phyloP scores from a whole-genome alignment of 1,284 basidiomycete genomes.

The Malassezia psittaci region DNA sequence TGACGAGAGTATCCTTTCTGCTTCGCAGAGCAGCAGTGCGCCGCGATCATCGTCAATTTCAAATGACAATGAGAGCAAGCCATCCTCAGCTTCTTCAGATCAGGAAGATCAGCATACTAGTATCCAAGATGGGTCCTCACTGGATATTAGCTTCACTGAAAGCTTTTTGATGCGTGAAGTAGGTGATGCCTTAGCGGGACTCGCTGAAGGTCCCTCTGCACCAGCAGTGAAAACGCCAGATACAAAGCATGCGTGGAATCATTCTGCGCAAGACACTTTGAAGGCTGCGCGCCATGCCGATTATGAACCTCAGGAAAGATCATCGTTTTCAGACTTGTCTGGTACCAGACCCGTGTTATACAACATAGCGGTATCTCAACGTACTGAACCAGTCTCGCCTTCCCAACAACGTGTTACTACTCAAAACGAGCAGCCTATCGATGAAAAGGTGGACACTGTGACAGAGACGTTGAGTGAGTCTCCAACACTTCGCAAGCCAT shows the following conservation, averaged over 20 bases:
- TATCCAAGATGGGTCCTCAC: slow-evolving; percentile 6
- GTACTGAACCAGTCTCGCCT: no score
- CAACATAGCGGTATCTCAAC: no score
- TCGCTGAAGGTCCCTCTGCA: slow-evolving; percentile 6
- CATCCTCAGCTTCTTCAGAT: no score
- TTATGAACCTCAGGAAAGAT: no score
- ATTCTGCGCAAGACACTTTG: not conserved
- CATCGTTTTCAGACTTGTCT: no score
- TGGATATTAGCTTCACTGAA: slow-evolving; percentile 35
- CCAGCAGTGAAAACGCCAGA: not conserved
- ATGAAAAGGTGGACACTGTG: no score
- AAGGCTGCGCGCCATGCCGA: not conserved
- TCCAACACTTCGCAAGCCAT: no score
- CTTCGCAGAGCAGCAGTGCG: slow-evolving; percentile 6
- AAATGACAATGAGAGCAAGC: not conserved
- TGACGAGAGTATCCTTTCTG: slow-evolving; percentile 23
- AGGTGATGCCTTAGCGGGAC: slow-evolving; percentile 26
- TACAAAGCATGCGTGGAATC: not conserved
- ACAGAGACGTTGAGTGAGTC: no score
- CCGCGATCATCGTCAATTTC: not conserved
- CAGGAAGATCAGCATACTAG: not conserved
- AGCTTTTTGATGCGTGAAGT: slow-evolving; percentile 36
- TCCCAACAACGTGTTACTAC: no score
- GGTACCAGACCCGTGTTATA: no score
- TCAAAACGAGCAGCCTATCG: no score